A percentile compares a stretch with the other conserved stretches of the same genome.
Evolutionary conservation across 2,329 filamentous ascomycete species (phyloP).

Genomic region (Fusarium irregulare): DNA sequence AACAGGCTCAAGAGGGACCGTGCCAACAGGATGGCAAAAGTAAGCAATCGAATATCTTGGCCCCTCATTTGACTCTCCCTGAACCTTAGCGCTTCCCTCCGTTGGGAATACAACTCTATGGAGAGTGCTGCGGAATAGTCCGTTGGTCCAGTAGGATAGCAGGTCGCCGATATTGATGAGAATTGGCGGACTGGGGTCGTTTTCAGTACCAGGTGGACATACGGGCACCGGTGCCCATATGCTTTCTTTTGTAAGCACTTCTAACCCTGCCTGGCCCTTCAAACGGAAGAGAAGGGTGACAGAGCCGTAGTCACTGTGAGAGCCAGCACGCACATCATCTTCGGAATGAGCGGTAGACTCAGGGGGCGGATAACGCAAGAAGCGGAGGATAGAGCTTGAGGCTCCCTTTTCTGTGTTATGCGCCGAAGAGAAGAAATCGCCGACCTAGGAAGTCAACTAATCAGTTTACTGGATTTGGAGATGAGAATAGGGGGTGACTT

Average conservation of each 20-base stretch:
- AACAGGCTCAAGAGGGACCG: constrained; percentile 65
- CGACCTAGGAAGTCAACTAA: constrained; percentile 50
- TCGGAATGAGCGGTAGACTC: constrained; percentile 56
- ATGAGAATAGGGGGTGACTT: constrained; percentile 31
- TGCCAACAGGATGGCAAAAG: constrained; percentile 73
- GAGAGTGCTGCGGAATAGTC: constrained; percentile 85
- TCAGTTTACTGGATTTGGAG: constrained; percentile 15
- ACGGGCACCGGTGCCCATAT: constrained; percentile 75
- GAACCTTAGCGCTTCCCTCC: constrained; percentile 39
- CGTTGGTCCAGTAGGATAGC: constrained; percentile 89
- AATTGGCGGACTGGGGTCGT: constrained; percentile 75
- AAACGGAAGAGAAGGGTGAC: constrained; percentile 86
- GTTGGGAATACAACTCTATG: constrained; percentile 83
- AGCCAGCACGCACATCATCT: constrained; percentile 83
- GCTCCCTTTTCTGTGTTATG: constrained; percentile 59
- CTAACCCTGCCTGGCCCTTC: constrained; percentile 84
- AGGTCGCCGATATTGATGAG: constrained; percentile 80
- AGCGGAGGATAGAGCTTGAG: constrained; percentile 71
- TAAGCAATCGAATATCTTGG: constrained; percentile 74
- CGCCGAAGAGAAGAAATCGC: constrained; percentile 65
- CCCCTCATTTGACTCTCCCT: constrained; percentile 61
- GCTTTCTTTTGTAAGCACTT: constrained; percentile 73
- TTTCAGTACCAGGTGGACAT: constrained; percentile 68
- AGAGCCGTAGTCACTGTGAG: constrained; percentile 88
- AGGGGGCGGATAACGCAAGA: constrained; percentile 77